Evolutionary conservation across 106 monocot species (phyloP).

Genomic region (Hemerocallis citrina): DNA sequence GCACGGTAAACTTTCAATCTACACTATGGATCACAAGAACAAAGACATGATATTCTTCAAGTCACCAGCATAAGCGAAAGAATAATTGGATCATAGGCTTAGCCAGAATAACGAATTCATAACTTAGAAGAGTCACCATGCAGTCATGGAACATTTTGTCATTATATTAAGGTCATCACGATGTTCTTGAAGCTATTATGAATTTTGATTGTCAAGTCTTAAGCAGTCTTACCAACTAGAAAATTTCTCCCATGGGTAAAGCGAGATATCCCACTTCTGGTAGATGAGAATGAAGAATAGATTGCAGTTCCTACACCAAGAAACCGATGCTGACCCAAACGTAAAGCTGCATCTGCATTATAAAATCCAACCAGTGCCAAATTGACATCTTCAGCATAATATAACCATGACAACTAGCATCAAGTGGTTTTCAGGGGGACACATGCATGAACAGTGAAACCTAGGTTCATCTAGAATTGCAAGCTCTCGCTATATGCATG

Average conservation of each 20-base stretch:
- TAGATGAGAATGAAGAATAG: constrained; percentile 49
- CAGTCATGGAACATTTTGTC: constrained; percentile 16
- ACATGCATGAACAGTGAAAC: constrained; percentile 35
- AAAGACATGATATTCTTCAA: background rate
- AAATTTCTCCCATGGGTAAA: constrained; percentile 51
- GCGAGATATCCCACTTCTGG: constrained; percentile 52
- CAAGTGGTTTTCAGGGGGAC: constrained; percentile 37
- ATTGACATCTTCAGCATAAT: constrained; percentile 66
- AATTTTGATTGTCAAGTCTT: constrained; percentile 24
- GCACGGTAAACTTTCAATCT: background rate
- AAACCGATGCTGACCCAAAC: constrained; percentile 53
- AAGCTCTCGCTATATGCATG: constrained; percentile 18
- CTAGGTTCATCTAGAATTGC: constrained; percentile 13
- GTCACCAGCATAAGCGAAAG: background rate
- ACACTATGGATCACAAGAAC: background rate
- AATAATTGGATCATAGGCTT: constrained; percentile 7
- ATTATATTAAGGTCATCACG: constrained; percentile 12
- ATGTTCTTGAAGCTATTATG: constrained; percentile 5
- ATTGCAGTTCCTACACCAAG: constrained; percentile 57
- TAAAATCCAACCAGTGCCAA: constrained; percentile 74
- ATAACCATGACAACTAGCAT: constrained; percentile 46
- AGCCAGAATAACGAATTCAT: background rate
- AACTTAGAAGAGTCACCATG: constrained; percentile 1
- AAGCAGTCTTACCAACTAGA: constrained; percentile 86
- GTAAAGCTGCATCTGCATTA: constrained; percentile 76